These are phyloP conservation scores for Drosera spatulata DNA, from an alignment of 179 eudicot genomes.

Conservation along the genomic window DNA sequence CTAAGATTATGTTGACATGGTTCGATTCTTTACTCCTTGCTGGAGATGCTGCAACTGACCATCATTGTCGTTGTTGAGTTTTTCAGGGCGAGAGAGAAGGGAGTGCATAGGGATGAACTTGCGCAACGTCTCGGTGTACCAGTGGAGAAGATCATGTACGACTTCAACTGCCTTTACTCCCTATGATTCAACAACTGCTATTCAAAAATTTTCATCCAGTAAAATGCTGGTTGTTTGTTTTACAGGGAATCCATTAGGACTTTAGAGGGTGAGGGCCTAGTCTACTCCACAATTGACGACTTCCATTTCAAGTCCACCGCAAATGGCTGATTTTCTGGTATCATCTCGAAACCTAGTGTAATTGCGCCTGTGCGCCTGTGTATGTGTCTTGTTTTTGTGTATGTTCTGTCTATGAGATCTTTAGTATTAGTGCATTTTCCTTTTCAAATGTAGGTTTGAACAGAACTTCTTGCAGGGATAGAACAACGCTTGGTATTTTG, in stretches of 20 bases:
- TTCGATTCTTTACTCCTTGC: background rate
- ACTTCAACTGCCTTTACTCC: background rate
- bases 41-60: background rate
- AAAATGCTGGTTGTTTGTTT: background rate
- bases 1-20: too few species aligned
- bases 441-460: too few species aligned
- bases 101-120: slow-evolving; percentile 46
- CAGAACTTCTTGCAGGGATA: too few species aligned
- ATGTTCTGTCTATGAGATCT: background rate
- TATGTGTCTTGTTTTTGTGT: background rate
- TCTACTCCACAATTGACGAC: slow-evolving; percentile 63
- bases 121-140: slow-evolving; percentile 38
- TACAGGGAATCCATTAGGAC: slow-evolving; percentile 34
- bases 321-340: slow-evolving; percentile 19
- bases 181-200: background rate
- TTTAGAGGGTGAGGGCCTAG: slow-evolving; percentile 52
- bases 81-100: slow-evolving; percentile 39
- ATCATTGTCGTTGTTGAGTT: background rate
- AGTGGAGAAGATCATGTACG: slow-evolving; percentile 40
- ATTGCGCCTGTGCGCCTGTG: background rate
- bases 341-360: background rate
- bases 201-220: background rate
- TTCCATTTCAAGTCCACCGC: slow-evolving; percentile 51
- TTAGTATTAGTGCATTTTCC: too few species aligned
- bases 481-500: too few species aligned